Base-by-base conservation (phyloP, 2,329 filamentous ascomycete genomes). In the Curvularia verruculosa region DNA sequence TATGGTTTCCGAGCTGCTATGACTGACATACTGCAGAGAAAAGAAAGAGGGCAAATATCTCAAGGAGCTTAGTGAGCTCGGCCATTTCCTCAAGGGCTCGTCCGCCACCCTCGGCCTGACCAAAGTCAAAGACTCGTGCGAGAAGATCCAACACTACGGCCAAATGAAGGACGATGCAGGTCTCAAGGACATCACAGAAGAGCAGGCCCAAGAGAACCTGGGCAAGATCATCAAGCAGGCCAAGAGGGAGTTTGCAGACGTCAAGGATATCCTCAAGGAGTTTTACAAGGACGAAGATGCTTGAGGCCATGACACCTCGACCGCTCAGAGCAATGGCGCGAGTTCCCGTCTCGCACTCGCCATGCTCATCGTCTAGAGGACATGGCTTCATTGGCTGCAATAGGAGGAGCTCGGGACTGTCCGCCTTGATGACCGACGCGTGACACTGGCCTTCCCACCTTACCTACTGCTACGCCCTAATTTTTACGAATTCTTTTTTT, bases 1-100 rank as follows among this genome's bases (percentile, higher is more conserved):
- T 10, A 31, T 47, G 18, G n/a, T n/a, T 15, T 29, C 18, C 49
- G 18, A 28, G 12, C 9, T 26, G 10, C 44, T n/a, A 40, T 43
- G 41, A 50, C 65, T 69, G 54, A 66, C 56, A 39, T 43, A 24
- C 9, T 23, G 39, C 73, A 96, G 92, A 64, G 77, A 86, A 64
- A 76, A 84, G 2, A 83, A 85, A 70, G 83, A 96, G 58, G 49
- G 41, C 15, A 56, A 60, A 23, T 63, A 63, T 37, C 86, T 98
- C 55, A 77, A 80, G n/a, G 81, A 87, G 64, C 86, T 98, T 36
- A 96, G 92, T 31, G 84, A 85, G 51, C 87, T 96, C 29, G 95
- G 95, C 40, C 95, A 99, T 79, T 99, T 96, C 80, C 84, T 99
- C 67, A 99, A 99, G 80, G 95, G 95, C 58, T 98, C 94, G 6